phyloP scores from a whole-genome alignment of 306 rosid species.

The Pyrus betulifolia region DNA sequence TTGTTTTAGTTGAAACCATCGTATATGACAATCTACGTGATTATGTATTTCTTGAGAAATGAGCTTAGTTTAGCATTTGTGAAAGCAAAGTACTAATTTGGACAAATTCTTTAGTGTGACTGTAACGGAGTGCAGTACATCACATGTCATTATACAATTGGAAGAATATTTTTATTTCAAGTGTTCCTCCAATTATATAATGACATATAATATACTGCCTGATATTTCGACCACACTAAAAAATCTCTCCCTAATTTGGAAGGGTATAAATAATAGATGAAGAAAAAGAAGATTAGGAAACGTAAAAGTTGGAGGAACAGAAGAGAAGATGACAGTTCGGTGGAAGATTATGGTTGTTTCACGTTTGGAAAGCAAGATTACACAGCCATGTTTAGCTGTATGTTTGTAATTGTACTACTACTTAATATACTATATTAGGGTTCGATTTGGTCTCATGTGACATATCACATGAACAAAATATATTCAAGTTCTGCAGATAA shows the following conservation, averaged over 20 bases:
- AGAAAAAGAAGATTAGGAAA: not conserved
- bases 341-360: constrained; percentile 12
- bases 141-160: too few relatives aligned
- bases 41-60: not conserved
- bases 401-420: constrained; percentile 12
- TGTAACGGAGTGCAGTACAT: too few relatives aligned
- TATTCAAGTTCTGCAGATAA: constrained; percentile 32
- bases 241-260: too few relatives aligned
- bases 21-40: too few relatives aligned
- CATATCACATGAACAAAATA: constrained; percentile 46
- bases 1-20: too few relatives aligned
- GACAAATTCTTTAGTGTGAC: too few relatives aligned
- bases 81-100: too few relatives aligned
- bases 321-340: not conserved
- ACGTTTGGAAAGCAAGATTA: constrained; percentile 31
- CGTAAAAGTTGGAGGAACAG: not conserved
- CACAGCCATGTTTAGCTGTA: constrained; percentile 52
- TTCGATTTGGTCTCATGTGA: constrained; percentile 49
- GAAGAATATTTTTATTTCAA: too few relatives aligned
- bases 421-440: constrained; percentile 4
- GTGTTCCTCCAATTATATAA: too few relatives aligned
- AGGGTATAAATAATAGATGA: not conserved
- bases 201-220: too few relatives aligned
- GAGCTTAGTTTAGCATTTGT: not conserved
- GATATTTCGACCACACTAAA: too few relatives aligned